Base-by-base conservation (phyloP, 2,329 filamentous ascomycete species). In the Fusarium sp. region DNA sequence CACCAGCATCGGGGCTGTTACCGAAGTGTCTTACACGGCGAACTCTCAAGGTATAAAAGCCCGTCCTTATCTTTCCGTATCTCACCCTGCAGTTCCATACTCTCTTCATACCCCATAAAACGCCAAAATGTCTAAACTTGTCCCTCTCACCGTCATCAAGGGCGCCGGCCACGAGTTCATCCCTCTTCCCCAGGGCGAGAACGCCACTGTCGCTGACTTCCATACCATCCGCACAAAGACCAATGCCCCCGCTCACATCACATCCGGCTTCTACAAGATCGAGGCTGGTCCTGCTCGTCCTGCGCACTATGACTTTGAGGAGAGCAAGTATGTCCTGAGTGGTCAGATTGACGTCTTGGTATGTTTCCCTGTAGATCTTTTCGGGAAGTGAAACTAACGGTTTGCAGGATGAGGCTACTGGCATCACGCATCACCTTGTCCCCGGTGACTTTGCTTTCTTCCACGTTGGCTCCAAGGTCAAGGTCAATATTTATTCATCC, bases 261-360 rank as follows among this genome's bases (percentile, higher is more conserved):
- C 75, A 20, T 77, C 75, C 1, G 75, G 75, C 0, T 77, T 77
- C 62, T 77, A 77, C 62, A 77, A 77, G 65, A 77, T 77, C 5
- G 51, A 57, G 26, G 73, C 75, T 42, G 75, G 75, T 16, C 75
- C 73, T 44, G 41, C 54, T 8, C 61, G 73, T 48, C 75, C 75
- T 35, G 75, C 75, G 6, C 53, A 61, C 4, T 77, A 77, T 48
- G 73, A 55, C 41, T 77, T 77, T 56, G 75, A 77, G 55, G 75
- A 77, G 71, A 72, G 71, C 47, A 77, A 77, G 47, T 77, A 77
- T 56, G 72, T 77, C 39, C 47, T 77, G 33, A 76, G 59, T 2
- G 75, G 75, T 35, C 75, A 77, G 55, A 68, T 77, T 22, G 75
- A 77, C 15, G 70, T 77, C 12, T n/a, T 77, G 38, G 75, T 77